Base-by-base conservation (phyloP, 2,329 filamentous ascomycete genomes). In the Cordyceps fumosorosea region DNA sequence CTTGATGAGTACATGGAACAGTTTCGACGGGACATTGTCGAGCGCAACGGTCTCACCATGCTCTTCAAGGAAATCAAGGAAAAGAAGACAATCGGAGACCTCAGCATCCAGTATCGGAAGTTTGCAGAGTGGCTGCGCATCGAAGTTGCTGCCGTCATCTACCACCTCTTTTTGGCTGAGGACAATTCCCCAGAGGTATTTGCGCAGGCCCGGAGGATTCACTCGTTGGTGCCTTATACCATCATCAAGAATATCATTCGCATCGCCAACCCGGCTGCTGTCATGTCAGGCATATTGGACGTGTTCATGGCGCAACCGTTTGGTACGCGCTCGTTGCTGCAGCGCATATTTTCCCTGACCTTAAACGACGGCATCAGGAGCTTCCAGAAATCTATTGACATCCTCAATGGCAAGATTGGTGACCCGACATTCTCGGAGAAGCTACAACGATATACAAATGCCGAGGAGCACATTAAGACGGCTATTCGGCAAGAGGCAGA, bases 41-140 rank as follows among this genome's bases (percentile, higher is more conserved):
- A 86, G 69, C 77, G 77, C 64, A 91, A 97, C 73, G 95, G 95
- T 10, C 82, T 99, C 47, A 96, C 93, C 0, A 93, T 90, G 73
- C 83, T 99, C 0, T 98, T 99, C 75, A 84, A 89, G 63, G 95
- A 98, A 73, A 96, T 99, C 74, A 90, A 89, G 69, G 88, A 92
- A 62, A 98, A 98, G 78, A 82, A 90, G 64, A 91, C 84, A 4
- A 93, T 99, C 59, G 84, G 86, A 66, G 91, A 97, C 67, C 82
- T 99, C 59, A 96, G 91, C 70, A 88, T 96, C 12, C 93, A 98
- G 73, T 98, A 98, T 74, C 90, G 95, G 71, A 99, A 98, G 73
- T 98, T 99, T 72, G 93, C 93, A 20, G 95, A 99, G 74, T 99
- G 95, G 95, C 80, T 98, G 56, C 88, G 95, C 45, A 99, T 99